Evolutionary conservation across 371 early-diverging fungal genomes (phyloP), one percentile per base, ranked within the genome.

Genomic region (Mortierella sp.): DNA sequence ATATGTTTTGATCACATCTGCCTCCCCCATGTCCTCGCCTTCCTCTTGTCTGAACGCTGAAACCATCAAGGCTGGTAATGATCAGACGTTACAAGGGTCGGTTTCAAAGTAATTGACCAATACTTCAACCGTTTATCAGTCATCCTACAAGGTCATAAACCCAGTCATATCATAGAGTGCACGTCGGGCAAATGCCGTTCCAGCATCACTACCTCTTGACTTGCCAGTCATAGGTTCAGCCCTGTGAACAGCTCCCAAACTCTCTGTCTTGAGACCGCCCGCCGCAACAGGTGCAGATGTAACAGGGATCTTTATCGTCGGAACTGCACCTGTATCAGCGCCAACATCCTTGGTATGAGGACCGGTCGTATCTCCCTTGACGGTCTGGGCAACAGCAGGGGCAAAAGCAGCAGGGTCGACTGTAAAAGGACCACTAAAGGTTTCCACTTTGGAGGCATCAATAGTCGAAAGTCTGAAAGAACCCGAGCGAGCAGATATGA

Each of bases 401-500:
- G 31, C 48, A 43, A 21, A 5, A 24, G 5, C 55, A 10, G 8
- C 55, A 59, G 61, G 61, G 31, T 64, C 71, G 10, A 78, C 73
- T 14, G 28, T 31, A 26, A 78, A 78, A 14, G 44, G 21, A 48
- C 74, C 79, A 50, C 79, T 81, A 34, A 51, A 81, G 0, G 73
- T 70, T 46, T 76, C 73, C 8, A 28, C 40, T 4, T 37, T 48
- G 10, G 64, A 59, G 0, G 13, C 70, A 31, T 76, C 74, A n/a
- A 73, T 73, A 5, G 81, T 40, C 26, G 77, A 82, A 37, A 82
- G 71, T 24, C n/a, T 34, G 34, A 67, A 82, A 6, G 11, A 1
- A 0, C 82, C 82, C 1, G 75, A 13, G 5, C 74, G 74, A 8
- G 57, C 16, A 6, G 82, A 75, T 34, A 53, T 78, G 34, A 82